These are phyloP conservation scores for Erythrobasidium hasegawianum DNA, from an alignment of 1,284 basidiomycete genomes.

Conservation along the genomic window DNA sequence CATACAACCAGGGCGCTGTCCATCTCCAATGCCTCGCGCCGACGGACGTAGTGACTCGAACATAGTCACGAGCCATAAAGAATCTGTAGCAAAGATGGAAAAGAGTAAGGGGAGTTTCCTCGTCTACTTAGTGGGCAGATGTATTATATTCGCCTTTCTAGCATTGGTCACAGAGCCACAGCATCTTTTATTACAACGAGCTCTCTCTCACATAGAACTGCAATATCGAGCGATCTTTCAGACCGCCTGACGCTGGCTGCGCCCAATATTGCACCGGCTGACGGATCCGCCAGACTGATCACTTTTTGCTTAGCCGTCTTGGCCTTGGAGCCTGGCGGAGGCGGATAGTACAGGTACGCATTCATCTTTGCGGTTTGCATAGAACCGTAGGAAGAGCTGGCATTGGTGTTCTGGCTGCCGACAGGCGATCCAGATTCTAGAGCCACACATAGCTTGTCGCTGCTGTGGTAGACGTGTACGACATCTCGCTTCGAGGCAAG, in stretches of 20 bases:
- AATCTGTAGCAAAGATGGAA: too few species aligned
- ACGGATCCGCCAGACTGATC: conserved; percentile 64
- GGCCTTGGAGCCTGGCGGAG: conserved; percentile 28
- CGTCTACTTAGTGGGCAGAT: too few species aligned
- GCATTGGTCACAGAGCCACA: neutral
- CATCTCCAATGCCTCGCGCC: too few species aligned
- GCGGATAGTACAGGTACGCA: conserved; percentile 31
- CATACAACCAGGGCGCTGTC: too few species aligned
- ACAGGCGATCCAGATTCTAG: conserved; percentile 57
- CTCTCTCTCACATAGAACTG: conserved; percentile 74
- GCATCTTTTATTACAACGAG: conserved; percentile 59
- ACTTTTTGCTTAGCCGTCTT: conserved; percentile 62
- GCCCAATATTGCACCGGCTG: conserved; percentile 71
- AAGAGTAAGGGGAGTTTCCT: too few species aligned
- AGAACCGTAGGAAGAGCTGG: conserved; percentile 1
- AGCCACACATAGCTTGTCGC: conserved; percentile 60
- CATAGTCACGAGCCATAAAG: too few species aligned
- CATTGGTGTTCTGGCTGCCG: neutral
- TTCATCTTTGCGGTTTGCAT: conserved; percentile 26
- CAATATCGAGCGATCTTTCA: conserved; percentile 53
- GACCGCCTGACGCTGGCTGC: conserved; percentile 57
- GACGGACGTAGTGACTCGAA: too few species aligned
- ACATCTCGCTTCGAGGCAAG: conserved; percentile 88
- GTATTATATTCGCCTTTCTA: neutral
- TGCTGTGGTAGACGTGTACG: conserved; percentile 70